Percentiles rank a stretch among this genome's conserved stretches.
Evolutionary conservation across 306 rosid species (phyloP).

Genomic region (Crataegus laevigata): DNA sequence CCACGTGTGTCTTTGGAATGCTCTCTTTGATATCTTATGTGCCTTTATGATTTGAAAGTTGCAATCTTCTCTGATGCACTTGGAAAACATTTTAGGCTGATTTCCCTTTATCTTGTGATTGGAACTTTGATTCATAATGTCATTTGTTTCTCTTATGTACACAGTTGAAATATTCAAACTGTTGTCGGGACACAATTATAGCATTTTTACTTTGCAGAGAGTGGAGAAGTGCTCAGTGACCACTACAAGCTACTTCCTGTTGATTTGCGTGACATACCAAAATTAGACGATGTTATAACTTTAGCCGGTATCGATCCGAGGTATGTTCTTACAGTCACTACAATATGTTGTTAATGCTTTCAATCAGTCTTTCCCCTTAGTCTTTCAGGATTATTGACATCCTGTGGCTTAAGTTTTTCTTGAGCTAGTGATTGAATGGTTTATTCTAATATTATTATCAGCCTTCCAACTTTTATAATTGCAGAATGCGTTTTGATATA

Average conservation of each 20-base stretch:
- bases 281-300: conserved; percentile 52
- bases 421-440: conserved; percentile 25
- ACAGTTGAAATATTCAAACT: neutral
- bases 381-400: neutral
- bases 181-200: neutral
- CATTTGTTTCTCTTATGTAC: neutral
- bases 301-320: conserved; percentile 76
- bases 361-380: neutral
- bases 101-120: neutral
- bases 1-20: neutral
- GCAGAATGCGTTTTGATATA: conserved; percentile 99
- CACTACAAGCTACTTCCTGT: conserved; percentile 82
- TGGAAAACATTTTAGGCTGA: neutral
- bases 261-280: conserved; percentile 60
- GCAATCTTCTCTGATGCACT: neutral
- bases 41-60: neutral
- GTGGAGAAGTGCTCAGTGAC: conserved; percentile 80
- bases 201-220: conserved; percentile 49
- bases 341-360: neutral
- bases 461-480: conserved; percentile 99
- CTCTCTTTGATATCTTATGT: neutral
- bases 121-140: neutral
- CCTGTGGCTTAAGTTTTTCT: conserved; percentile 4
- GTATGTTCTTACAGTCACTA: conserved; percentile 36
- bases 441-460: conserved; percentile 71